Conservation (phyloP, 2,329 filamentous ascomycete genomes). For the Scedosporium apiospermum region DNA sequence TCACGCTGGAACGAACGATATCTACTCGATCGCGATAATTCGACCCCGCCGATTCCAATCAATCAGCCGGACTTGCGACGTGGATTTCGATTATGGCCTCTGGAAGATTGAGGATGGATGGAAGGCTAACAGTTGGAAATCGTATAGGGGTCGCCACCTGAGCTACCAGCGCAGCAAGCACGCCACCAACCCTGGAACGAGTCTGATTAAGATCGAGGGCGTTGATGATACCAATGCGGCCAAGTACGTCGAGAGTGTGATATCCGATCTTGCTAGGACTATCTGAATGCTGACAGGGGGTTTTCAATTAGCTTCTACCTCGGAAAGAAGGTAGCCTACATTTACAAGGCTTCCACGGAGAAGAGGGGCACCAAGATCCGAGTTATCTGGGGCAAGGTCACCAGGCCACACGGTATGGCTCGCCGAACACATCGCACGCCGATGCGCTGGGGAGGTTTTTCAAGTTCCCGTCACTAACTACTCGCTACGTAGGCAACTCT, state of each 20-base stretch:
- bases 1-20: conserved; percentile 1
- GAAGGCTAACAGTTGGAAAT: conserved; percentile 9
- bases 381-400: conserved; percentile 99
- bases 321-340: conserved; percentile 97
- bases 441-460: neutral
- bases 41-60: neutral
- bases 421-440: neutral
- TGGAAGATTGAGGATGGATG: conserved; percentile 2
- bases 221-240: conserved; percentile 85
- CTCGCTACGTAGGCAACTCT: conserved; percentile 64
- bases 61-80: neutral
- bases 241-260: conserved; percentile 51
- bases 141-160: conserved; percentile 82
- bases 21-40: neutral
- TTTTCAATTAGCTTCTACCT: conserved; percentile 66
- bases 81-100: conserved; percentile 8
- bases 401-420: conserved; percentile 74
- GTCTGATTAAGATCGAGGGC: conserved; percentile 97
- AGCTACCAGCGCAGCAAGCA: conserved; percentile 95
- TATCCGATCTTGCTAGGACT: neutral
- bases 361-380: conserved; percentile 97
- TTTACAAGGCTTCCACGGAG: conserved; percentile 94
- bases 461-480: neutral
- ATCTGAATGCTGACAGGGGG: conserved; percentile 4
- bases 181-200: conserved; percentile 80